Evolutionary conservation across 805 yeast genomes (phyloP), one percentile per base, ranked within the genome.

Genomic region (Hagleromyces aurorensis): DNA sequence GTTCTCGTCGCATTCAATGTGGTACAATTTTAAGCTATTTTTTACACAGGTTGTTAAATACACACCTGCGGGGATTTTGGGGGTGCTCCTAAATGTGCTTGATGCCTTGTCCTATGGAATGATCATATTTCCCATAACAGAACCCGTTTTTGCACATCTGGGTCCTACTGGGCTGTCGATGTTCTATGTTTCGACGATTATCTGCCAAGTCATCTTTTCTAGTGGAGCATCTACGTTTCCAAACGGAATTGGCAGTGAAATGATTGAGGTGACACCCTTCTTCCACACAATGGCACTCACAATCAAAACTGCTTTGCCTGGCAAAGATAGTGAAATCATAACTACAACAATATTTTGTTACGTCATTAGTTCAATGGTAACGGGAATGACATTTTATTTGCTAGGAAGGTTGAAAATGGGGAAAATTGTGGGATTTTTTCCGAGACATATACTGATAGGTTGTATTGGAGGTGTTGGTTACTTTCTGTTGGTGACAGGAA

Each of bases 391-490:
- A 2, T 91, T 91, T 50, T 75, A 71, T 43, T 25, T 69, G 1
- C 64, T 91, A 24, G 98, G 98, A 5, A 78, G 75, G 46, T 72
- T 83, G 48, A 71, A 67, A 36, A 61, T 91, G 20, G 98, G 98
- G 5, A 71, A 83, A 18, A 61, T 91, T 13, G 95, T 89, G 13
- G 95, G 94, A 0, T 91, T 86, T 52, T 91, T 91, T 65, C 98
- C 98, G 1, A 67, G 96, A 38, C 98, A 91, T 56, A 89, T 91
- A 33, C 66, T 91, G 16, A 91, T 91, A 20, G 98, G 98, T 2
- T 91, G 97, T 53, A 87, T 91, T 44, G 98, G 98, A 21, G 98
- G 98, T 48, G 98, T 91, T 27, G 98, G 98, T 6, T 87, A 83
- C 59, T 91, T 91, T 57, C 64, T 91, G 28, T 63, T 86, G 2